phyloP scores from a whole-genome alignment of 495 filamentous ascomycete species.

The Hypoxylon cercidicola region DNA sequence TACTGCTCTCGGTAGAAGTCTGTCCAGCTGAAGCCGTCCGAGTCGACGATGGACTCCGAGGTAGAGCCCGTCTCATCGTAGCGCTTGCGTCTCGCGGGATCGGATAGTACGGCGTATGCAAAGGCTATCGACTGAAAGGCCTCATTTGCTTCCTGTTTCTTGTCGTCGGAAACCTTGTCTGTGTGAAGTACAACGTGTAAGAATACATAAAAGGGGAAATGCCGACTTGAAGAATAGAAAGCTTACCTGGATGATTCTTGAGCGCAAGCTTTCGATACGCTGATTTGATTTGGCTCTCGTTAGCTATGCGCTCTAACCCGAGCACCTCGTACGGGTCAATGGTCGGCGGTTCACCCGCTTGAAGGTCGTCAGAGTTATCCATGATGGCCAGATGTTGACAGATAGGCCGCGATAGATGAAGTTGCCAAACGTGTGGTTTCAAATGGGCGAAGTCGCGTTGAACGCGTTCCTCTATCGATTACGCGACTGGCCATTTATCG shows the following conservation, averaged over 20 bases:
- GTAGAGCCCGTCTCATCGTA: constrained; percentile 93
- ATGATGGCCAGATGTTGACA: constrained; percentile 36
- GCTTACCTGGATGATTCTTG: constrained; percentile 89
- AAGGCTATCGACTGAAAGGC: constrained; percentile 92
- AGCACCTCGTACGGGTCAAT: constrained; percentile 91
- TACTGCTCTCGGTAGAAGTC: constrained; percentile 88
- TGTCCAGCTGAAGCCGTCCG: constrained; percentile 86
- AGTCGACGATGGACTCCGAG: constrained; percentile 74
- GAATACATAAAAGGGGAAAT: constrained; percentile 29
- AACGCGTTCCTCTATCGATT: constrained; percentile 20
- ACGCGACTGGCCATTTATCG: constrained; percentile 26
- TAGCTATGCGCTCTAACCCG: constrained; percentile 69
- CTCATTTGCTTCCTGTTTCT: constrained; percentile 74
- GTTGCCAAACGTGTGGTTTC: background rate
- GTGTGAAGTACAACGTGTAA: constrained; percentile 11
- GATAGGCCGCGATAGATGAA: background rate
- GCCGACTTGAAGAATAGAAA: constrained; percentile 39
- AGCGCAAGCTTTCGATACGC: constrained; percentile 90
- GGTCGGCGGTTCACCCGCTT: constrained; percentile 52
- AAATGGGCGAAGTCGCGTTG: constrained; percentile 24
- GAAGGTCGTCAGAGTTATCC: constrained; percentile 51
- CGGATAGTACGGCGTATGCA: constrained; percentile 91
- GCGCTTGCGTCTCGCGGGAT: constrained; percentile 75
- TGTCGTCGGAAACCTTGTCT: constrained; percentile 78
- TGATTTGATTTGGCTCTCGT: constrained; percentile 78